phyloP scores from a whole-genome alignment of 495 filamentous ascomycete genomes.

The Xylaria longipes region DNA sequence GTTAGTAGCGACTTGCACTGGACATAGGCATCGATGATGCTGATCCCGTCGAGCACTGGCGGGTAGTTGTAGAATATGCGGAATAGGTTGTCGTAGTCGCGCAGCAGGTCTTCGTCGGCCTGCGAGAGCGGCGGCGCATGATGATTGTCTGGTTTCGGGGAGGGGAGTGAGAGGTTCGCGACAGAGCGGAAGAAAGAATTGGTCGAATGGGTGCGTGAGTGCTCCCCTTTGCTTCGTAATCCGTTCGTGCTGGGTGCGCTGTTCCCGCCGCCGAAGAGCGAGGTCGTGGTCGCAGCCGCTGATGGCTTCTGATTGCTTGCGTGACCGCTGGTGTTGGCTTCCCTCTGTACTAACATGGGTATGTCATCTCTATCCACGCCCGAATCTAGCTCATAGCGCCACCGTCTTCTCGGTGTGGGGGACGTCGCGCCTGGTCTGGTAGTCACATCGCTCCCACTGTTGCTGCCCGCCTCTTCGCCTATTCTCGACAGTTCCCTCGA shows the following conservation, averaged over 20 bases:
- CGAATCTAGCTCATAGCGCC: slow-evolving; percentile 87
- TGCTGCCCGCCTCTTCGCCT: slow-evolving; percentile 59
- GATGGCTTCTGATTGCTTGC: slow-evolving; percentile 21
- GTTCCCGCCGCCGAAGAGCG: slow-evolving; percentile 51
- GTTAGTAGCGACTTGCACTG: slow-evolving; percentile 87
- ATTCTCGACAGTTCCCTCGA: slow-evolving; percentile 58
- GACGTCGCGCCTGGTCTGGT: slow-evolving; percentile 32
- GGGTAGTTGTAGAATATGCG: slow-evolving; percentile 92
- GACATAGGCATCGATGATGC: slow-evolving; percentile 88
- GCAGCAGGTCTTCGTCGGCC: slow-evolving; percentile 71
- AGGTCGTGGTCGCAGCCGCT: slow-evolving; percentile 36
- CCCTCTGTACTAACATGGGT: slow-evolving; percentile 86
- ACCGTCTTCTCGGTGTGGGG: slow-evolving; percentile 62
- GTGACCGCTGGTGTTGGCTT: slow-evolving; percentile 34
- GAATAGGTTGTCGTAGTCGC: slow-evolving; percentile 93
- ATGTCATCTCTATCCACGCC: slow-evolving; percentile 76
- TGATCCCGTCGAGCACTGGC: slow-evolving; percentile 77
- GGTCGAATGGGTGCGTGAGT: slow-evolving; percentile 61
- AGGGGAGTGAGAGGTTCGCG: slow-evolving; percentile 71
- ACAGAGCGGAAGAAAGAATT: slow-evolving; percentile 86
- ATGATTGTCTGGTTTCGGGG: slow-evolving; percentile 37
- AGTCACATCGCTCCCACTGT: slow-evolving; percentile 31
- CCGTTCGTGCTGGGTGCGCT: slow-evolving; percentile 33
- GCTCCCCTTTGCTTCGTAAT: slow-evolving; percentile 47
- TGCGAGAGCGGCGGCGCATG: slow-evolving; percentile 48